Evolutionary conservation across 2,329 filamentous ascomycete species (phyloP).

Genomic region (Neonectria ditissima): DNA sequence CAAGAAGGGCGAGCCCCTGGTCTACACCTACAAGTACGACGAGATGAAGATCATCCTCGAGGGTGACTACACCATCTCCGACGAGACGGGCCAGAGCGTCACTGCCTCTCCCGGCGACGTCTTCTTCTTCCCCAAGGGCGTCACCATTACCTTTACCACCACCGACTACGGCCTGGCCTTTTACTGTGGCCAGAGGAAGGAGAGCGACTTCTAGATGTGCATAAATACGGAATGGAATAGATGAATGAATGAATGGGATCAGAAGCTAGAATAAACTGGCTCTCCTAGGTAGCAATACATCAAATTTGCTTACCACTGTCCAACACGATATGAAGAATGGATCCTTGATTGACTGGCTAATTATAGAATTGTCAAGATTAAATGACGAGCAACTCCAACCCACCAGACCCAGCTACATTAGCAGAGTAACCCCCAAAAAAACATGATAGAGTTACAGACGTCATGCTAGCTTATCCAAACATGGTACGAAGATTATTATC

Average conservation of each 20-base stretch:
- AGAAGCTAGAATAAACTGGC: conserved; percentile 1
- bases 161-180: conserved; percentile 71
- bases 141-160: conserved; percentile 74
- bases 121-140: conserved; percentile 75
- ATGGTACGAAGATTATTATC: conserved; percentile 48
- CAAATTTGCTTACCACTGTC: not conserved
- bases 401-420: too few relatives aligned
- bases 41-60: conserved; percentile 82
- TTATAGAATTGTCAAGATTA: not conserved
- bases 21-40: conserved; percentile 77
- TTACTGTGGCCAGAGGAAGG: conserved; percentile 59
- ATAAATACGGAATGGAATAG: conserved; percentile 16
- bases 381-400: not conserved
- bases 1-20: conserved; percentile 74
- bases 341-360: too few relatives aligned
- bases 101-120: conserved; percentile 72
- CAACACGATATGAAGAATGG: too few relatives aligned
- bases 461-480: conserved; percentile 44
- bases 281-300: conserved; percentile 10
- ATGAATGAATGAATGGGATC: conserved; percentile 27
- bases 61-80: conserved; percentile 73
- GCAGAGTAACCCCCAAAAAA: too few relatives aligned
- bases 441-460: not conserved
- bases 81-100: conserved; percentile 70
- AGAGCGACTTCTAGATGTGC: conserved; percentile 44